phyloP scores from a whole-genome alignment of 1,284 basidiomycete genomes.

The Malassezia psittaci region DNA sequence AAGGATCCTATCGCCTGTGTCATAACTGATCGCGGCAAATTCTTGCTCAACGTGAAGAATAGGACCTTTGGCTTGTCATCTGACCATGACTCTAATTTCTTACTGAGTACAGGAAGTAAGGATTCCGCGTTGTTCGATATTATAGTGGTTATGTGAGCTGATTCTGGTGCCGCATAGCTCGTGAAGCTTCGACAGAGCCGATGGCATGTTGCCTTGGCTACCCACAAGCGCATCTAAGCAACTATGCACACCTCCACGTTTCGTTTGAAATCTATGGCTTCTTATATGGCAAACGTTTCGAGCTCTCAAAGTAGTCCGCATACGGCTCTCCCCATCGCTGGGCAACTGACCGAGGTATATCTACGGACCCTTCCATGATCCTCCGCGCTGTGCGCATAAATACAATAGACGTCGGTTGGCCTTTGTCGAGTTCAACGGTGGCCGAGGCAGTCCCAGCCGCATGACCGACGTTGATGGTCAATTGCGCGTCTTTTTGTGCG shows the following conservation, averaged over 20 bases:
- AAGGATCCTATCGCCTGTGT: constrained; percentile 25
- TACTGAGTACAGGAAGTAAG: background rate
- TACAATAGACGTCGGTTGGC: constrained; percentile 23
- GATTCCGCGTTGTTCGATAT: background rate
- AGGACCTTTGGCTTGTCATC: constrained; percentile 1
- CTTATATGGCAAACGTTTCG: too few relatives aligned
- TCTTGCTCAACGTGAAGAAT: constrained; percentile 32
- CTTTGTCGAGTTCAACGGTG: constrained; percentile 19
- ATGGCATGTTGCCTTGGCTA: too few relatives aligned
- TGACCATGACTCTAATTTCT: background rate
- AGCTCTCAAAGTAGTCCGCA: background rate
- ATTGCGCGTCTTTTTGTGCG: background rate
- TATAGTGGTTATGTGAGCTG: background rate
- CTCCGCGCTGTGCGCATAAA: constrained; percentile 32
- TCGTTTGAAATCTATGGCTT: too few relatives aligned
- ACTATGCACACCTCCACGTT: too few relatives aligned
- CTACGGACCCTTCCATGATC: constrained; percentile 30
- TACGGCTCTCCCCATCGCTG: background rate
- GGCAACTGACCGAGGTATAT: constrained; percentile 16
- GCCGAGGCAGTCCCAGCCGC: constrained; percentile 37
- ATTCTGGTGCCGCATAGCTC: background rate
- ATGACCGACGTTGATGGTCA: constrained; percentile 36
- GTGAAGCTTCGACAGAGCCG: background rate
- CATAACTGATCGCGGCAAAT: constrained; percentile 24
- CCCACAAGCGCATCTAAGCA: too few relatives aligned